Percentiles rank a stretch among this genome's conserved stretches.
phyloP scores from a whole-genome alignment of 257 asterid genomes.

The Sherardia arvensis region DNA sequence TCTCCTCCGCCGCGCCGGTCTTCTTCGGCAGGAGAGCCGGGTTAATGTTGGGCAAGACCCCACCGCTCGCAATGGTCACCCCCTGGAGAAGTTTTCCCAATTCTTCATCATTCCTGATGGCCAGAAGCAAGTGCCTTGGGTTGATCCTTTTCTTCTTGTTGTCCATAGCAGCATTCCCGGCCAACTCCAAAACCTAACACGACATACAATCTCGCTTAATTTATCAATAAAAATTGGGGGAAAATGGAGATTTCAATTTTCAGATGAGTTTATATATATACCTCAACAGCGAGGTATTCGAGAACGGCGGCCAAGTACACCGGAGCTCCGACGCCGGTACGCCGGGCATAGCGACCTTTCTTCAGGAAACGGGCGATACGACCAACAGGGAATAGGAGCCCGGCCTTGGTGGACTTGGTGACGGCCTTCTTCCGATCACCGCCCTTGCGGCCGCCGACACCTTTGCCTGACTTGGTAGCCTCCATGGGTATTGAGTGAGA shows the following conservation, averaged over 20 bases:
- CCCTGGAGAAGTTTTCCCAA: conserved; percentile 20
- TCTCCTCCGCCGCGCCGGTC: conserved; percentile 10
- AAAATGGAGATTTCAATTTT: background rate
- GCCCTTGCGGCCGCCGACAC: conserved; percentile 21
- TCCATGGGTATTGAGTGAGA: conserved; percentile 1
- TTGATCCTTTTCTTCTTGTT: conserved; percentile 21
- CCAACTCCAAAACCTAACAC: conserved; percentile 19
- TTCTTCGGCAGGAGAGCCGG: conserved; percentile 22
- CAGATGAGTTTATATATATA: background rate
- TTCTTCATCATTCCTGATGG: conserved; percentile 20
- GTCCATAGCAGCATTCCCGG: conserved; percentile 25
- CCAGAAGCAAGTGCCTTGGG: conserved; percentile 18
- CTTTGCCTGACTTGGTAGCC: conserved; percentile 6
- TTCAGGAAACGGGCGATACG: conserved; percentile 19
- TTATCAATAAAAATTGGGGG: too few species aligned
- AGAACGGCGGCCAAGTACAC: conserved; percentile 24
- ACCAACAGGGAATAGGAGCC: conserved; percentile 23
- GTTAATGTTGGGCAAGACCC: conserved; percentile 19
- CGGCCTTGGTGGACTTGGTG: conserved; percentile 20
- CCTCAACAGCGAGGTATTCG: conserved; percentile 28
- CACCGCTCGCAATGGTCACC: conserved; percentile 17
- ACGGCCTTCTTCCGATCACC: conserved; percentile 21
- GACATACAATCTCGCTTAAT: background rate
- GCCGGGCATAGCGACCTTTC: conserved; percentile 25
- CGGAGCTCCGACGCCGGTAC: conserved; percentile 23